These are phyloP conservation scores for Neurospora africana DNA, from an alignment of 495 filamentous ascomycete species.

Conservation along the genomic window DNA sequence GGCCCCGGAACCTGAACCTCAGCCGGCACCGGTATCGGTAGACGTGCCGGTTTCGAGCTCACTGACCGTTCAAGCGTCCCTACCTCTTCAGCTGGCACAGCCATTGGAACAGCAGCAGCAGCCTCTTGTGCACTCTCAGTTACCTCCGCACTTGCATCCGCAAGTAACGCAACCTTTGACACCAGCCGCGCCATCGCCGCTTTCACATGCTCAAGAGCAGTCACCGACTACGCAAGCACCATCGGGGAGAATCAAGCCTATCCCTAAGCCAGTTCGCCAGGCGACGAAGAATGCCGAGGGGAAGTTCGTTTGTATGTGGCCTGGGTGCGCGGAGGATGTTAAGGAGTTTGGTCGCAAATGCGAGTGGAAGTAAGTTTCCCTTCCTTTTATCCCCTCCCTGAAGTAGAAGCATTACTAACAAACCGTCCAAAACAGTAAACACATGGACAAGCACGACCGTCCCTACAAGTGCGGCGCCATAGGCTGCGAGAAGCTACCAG, in stretches of 20 bases:
- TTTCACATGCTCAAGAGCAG: not conserved
- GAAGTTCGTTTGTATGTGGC: conserved; percentile 58
- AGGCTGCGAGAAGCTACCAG: conserved; percentile 77
- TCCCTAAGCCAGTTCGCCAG: conserved; percentile 39
- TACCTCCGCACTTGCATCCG: too few relatives aligned
- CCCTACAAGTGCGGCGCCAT: conserved; percentile 72
- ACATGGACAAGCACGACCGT: conserved; percentile 94
- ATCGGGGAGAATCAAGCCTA: conserved; percentile 27
- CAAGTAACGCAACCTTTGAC: not conserved
- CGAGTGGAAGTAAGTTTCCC: conserved; percentile 73
- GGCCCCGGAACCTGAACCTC: not conserved
- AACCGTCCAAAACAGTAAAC: conserved; percentile 49
- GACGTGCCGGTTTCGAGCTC: not conserved
- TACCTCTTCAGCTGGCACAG: not conserved
- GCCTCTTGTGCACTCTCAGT: not conserved
- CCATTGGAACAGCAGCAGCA: not conserved
- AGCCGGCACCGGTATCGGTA: not conserved
- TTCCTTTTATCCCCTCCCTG: not conserved
- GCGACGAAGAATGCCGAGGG: conserved; percentile 51
- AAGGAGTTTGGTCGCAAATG: conserved; percentile 69
- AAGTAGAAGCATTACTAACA: not conserved
- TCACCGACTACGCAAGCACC: not conserved
- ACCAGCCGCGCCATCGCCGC: not conserved
- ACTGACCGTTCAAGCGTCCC: not conserved
- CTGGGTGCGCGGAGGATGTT: conserved; percentile 43